A percentile compares a stretch with the other conserved stretches of the same genome.
Conservation (phyloP, 768 basidiomycete genomes). For the Boletus edulis region DNA sequence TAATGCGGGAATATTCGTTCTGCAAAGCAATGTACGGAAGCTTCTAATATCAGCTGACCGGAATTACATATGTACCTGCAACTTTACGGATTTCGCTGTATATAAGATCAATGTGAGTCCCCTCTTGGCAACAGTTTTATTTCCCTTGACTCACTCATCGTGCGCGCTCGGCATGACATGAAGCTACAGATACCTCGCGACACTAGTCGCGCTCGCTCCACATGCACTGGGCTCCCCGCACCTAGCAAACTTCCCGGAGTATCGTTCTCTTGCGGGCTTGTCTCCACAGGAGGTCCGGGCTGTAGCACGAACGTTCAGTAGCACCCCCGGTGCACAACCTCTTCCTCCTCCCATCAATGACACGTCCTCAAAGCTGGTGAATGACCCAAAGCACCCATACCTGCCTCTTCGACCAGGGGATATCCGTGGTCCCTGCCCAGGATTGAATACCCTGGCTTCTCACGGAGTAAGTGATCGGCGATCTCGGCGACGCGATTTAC, state of each 20-base stretch:
- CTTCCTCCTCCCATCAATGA: slow-evolving; percentile 22
- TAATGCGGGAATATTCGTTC: background rate
- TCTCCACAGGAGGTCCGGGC: slow-evolving; percentile 14
- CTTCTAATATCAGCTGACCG: too few species aligned
- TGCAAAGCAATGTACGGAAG: background rate
- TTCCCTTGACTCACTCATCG: background rate
- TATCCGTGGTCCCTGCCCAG: slow-evolving; percentile 26
- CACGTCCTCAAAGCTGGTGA: slow-evolving; percentile 23
- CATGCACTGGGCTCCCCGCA: slow-evolving; percentile 9
- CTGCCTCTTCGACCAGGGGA: slow-evolving; percentile 13
- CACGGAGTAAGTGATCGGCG: slow-evolving; percentile 20
- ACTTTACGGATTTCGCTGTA: background rate
- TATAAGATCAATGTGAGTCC: slow-evolving; percentile 1
- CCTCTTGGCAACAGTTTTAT: background rate
- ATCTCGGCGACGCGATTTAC: background rate
- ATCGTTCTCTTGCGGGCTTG: slow-evolving; percentile 23
- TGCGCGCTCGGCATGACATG: slow-evolving; percentile 5
- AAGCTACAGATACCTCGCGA: slow-evolving; percentile 5
- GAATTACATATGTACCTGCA: too few species aligned
- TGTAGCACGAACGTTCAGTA: slow-evolving; percentile 12
- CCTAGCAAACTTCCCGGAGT: slow-evolving; percentile 14
- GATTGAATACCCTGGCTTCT: slow-evolving; percentile 26
- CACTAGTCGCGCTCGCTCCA: slow-evolving; percentile 4
- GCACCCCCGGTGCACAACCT: slow-evolving; percentile 23
- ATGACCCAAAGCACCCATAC: slow-evolving; percentile 20